Percentiles rank a stretch among this genome's conserved stretches.
Evolutionary conservation across 2,329 filamentous ascomycete genomes (phyloP).

Genomic region (Botryotinia narcissicola): DNA sequence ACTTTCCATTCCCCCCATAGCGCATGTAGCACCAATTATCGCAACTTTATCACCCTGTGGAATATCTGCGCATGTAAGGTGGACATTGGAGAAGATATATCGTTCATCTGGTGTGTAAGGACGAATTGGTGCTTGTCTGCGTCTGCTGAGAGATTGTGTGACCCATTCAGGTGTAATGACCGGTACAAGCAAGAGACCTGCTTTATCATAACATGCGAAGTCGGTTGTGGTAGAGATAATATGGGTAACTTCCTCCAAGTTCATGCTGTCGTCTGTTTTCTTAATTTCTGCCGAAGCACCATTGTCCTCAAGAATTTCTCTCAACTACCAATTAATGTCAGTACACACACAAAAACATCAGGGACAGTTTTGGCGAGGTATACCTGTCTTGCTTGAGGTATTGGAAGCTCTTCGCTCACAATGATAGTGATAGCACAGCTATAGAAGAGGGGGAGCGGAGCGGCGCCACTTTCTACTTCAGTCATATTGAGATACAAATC

Average conservation of each 20-base stretch:
- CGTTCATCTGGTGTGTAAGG: slow-evolving; percentile 88
- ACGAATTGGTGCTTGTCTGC: slow-evolving; percentile 72
- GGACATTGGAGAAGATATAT: slow-evolving; percentile 83
- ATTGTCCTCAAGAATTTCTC: slow-evolving; percentile 35
- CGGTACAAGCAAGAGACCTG: slow-evolving; percentile 74
- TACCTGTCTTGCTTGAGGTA: slow-evolving; percentile 21
- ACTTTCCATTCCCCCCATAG: slow-evolving; percentile 81
- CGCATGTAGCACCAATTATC: slow-evolving; percentile 84
- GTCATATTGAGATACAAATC: slow-evolving; percentile 22
- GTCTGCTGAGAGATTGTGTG: slow-evolving; percentile 63
- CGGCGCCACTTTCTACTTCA: slow-evolving; percentile 9
- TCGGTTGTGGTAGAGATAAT: slow-evolving; percentile 78
- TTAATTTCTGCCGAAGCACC: slow-evolving; percentile 41
- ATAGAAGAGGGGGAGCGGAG: slow-evolving; percentile 28
- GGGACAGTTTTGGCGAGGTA: neutral
- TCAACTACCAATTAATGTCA: slow-evolving; percentile 24
- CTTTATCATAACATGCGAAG: slow-evolving; percentile 80
- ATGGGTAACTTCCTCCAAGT: slow-evolving; percentile 54
- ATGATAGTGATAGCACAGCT: slow-evolving; percentile 35
- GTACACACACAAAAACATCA: neutral
- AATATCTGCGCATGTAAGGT: slow-evolving; percentile 79
- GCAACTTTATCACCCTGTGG: slow-evolving; percentile 86
- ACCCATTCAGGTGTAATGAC: slow-evolving; percentile 85
- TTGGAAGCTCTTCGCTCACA: slow-evolving; percentile 29
- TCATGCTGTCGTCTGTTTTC: slow-evolving; percentile 41